Evolutionary conservation across 1,284 basidiomycete species (phyloP).

Genomic region (Quambalaria eucalypti): DNA sequence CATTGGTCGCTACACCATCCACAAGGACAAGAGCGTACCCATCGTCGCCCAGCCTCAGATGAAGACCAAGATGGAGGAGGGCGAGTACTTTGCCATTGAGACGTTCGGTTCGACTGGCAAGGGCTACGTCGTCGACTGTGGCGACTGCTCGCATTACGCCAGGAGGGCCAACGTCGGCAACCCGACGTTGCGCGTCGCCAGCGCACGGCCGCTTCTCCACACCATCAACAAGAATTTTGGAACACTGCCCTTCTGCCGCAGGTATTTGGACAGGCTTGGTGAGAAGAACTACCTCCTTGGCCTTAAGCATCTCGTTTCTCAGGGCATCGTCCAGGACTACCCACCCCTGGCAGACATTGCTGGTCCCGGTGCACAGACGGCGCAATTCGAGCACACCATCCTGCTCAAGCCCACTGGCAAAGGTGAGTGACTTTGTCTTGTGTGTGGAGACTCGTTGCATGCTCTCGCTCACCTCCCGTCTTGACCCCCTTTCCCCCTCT

Average conservation of each 20-base stretch:
- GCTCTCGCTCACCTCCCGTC: not conserved
- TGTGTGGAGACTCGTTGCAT: not conserved
- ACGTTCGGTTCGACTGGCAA: conserved; percentile 97
- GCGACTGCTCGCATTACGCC: conserved; percentile 83
- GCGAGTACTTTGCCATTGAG: conserved; percentile 97
- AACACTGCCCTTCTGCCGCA: conserved; percentile 85
- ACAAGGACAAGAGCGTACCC: conserved; percentile 67
- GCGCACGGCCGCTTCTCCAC: conserved; percentile 75
- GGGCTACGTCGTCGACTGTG: conserved; percentile 76
- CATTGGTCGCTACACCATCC: conserved; percentile 42
- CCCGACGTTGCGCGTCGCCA: conserved; percentile 58
- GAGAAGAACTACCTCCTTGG: conserved; percentile 87
- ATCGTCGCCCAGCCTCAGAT: conserved; percentile 71
- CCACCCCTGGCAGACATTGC: conserved; percentile 74
- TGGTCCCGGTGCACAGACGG: conserved; percentile 34
- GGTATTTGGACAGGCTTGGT: conserved; percentile 75
- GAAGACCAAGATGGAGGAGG: conserved; percentile 95
- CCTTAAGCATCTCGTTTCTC: conserved; percentile 73
- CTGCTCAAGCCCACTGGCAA: conserved; percentile 41
- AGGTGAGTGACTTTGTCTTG: not conserved
- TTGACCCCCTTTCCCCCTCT: conserved; percentile 52
- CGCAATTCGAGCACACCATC: conserved; percentile 46
- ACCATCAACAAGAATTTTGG: conserved; percentile 61
- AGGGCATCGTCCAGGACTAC: conserved; percentile 84
- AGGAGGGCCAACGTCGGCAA: conserved; percentile 55